These are phyloP conservation scores for Kodamaea derodonti DNA, from an alignment of 1,139 yeast genomes.

Conservation along the genomic window DNA sequence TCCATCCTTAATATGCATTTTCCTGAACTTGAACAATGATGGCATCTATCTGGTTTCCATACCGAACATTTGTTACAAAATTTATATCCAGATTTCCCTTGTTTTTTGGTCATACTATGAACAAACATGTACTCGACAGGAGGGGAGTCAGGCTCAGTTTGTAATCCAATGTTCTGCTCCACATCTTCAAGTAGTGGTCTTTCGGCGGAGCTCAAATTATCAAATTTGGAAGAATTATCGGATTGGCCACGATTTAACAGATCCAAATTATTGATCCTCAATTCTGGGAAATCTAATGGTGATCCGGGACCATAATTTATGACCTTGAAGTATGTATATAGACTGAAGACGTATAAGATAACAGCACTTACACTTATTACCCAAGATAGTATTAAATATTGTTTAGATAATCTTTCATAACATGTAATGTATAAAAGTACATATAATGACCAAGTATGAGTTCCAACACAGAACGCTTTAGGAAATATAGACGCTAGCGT, in stretches of 20 bases:
- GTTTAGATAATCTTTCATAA: slow-evolving; percentile 14
- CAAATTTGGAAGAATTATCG: not conserved
- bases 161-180: slow-evolving; percentile 1
- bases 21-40: slow-evolving; percentile 77
- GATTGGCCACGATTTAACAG: slow-evolving; percentile 6
- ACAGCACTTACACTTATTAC: slow-evolving; percentile 16
- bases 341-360: slow-evolving; percentile 21
- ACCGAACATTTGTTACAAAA: slow-evolving; percentile 70
- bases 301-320: slow-evolving; percentile 60
- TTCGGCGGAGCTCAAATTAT: not conserved
- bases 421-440: slow-evolving; percentile 23
- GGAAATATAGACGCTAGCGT: slow-evolving; percentile 55
- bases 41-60: slow-evolving; percentile 94
- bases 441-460: slow-evolving; percentile 59
- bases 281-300: slow-evolving; percentile 49
- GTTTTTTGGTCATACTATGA: slow-evolving; percentile 17
- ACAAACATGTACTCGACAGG: slow-evolving; percentile 33
- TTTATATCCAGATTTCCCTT: slow-evolving; percentile 32
- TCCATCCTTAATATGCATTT: slow-evolving; percentile 75
- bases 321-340: slow-evolving; percentile 51
- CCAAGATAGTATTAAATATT: slow-evolving; percentile 10
- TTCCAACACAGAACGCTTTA: slow-evolving; percentile 46
- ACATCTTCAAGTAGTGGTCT: slow-evolving; percentile 1
- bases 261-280: slow-evolving; percentile 16
- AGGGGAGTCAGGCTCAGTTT: slow-evolving; percentile 19